These are phyloP conservation scores for Fusarium napiforme DNA, from an alignment of 2,329 filamentous ascomycete species.

Conservation along the genomic window DNA sequence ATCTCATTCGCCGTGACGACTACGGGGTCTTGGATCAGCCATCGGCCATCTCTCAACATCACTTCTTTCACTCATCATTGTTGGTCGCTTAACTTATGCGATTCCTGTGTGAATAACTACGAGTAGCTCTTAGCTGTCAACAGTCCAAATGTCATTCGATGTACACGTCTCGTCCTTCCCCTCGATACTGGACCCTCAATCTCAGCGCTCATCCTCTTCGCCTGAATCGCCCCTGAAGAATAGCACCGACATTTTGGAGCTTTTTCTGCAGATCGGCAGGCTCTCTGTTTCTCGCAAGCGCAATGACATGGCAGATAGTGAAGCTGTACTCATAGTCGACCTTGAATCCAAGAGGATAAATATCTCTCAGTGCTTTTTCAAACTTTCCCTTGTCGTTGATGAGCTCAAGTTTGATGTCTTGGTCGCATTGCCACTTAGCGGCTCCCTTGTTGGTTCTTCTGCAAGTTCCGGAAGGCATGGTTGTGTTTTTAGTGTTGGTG, in stretches of 20 bases:
- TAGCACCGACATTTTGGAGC: background rate
- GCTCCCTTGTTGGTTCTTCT: background rate
- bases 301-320: background rate
- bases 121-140: background rate
- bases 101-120: background rate
- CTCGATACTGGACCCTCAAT: rapidly evolving
- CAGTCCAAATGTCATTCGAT: background rate
- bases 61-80: background rate
- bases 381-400: background rate
- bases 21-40: too few relatives aligned
- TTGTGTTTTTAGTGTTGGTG: background rate
- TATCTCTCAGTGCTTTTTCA: background rate
- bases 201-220: background rate
- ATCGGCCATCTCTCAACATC: background rate
- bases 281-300: background rate
- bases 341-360: background rate
- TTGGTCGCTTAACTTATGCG: rapidly evolving
- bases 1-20: background rate
- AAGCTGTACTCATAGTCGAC: background rate
- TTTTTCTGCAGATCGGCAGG: background rate
- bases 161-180: rapidly evolving
- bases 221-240: background rate
- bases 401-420: background rate
- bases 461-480: background rate
- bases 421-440: background rate